Evolutionary conservation across 2,329 filamentous ascomycete genomes (phyloP).

Genomic region (Pseudonectria foliicola): DNA sequence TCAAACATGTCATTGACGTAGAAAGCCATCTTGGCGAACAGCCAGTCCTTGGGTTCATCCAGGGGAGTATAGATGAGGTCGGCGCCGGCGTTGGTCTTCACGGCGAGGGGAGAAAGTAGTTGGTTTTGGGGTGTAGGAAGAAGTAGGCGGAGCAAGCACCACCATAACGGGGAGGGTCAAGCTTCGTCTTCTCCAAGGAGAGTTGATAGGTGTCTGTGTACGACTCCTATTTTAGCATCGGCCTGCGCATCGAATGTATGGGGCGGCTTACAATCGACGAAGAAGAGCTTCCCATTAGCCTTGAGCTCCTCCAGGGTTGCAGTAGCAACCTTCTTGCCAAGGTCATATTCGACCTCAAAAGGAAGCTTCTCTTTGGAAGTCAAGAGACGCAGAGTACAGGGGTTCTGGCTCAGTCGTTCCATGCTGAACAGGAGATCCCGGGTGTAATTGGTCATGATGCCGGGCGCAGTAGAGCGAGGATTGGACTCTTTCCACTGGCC

Average conservation of each 20-base stretch:
- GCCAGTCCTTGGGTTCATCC: constrained; percentile 39
- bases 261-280: constrained; percentile 25
- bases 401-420: constrained; percentile 37
- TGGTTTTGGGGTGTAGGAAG: constrained; percentile 33
- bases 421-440: constrained; percentile 41
- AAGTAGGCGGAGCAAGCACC: constrained; percentile 40
- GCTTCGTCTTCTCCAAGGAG: constrained; percentile 12
- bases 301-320: constrained; percentile 27
- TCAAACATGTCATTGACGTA: constrained; percentile 42
- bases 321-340: constrained; percentile 24
- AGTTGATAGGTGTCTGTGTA: constrained; percentile 27
- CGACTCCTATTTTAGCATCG: too few relatives aligned
- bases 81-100: constrained; percentile 35
- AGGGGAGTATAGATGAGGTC: constrained; percentile 37
- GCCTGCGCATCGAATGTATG: neutral
- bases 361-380: constrained; percentile 25
- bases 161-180: constrained; percentile 23
- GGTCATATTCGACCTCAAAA: constrained; percentile 28
- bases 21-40: constrained; percentile 43
- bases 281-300: constrained; percentile 32
- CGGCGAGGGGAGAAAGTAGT: constrained; percentile 41
- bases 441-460: constrained; percentile 37
- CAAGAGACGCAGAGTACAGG: constrained; percentile 31
- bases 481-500: constrained; percentile 31
- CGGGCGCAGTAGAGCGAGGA: constrained; percentile 21